Evolutionary conservation across 495 filamentous ascomycete species (phyloP).

Genomic region (Sordaria brevicollis): DNA sequence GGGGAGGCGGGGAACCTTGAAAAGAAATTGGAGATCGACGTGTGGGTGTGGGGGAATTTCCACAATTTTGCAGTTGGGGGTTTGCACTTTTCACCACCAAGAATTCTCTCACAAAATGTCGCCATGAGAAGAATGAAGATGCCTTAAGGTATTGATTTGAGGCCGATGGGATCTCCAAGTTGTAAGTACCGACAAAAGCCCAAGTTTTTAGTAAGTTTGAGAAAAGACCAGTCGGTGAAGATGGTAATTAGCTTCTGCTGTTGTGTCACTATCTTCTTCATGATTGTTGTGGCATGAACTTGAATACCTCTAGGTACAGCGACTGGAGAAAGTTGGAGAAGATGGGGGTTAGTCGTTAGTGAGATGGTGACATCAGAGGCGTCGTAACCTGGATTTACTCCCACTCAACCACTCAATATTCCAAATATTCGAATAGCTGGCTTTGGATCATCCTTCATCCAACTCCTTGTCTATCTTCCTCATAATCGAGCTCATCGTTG

Average conservation of each 20-base stretch:
- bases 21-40: neutral
- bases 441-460: neutral
- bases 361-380: neutral
- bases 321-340: neutral
- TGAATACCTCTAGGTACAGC: no score
- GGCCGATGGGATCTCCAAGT: no score
- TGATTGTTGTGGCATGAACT: no score
- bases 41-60: neutral
- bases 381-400: no score
- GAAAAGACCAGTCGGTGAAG: no score
- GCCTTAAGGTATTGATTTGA: no score
- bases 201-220: neutral
- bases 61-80: neutral
- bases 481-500: no score
- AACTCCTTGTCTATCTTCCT: neutral
- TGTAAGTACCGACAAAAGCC: neutral
- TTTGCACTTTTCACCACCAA: neutral
- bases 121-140: no score
- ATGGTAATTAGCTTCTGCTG: no score
- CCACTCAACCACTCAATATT: neutral
- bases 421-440: neutral
- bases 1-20: neutral
- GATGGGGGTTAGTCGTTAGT: no score
- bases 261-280: neutral
- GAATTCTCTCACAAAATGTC: no score